A percentile compares a stretch with the other conserved stretches of the same genome.
phyloP scores from a whole-genome alignment of 2,329 filamentous ascomycete species.

The Periconia sp. region DNA sequence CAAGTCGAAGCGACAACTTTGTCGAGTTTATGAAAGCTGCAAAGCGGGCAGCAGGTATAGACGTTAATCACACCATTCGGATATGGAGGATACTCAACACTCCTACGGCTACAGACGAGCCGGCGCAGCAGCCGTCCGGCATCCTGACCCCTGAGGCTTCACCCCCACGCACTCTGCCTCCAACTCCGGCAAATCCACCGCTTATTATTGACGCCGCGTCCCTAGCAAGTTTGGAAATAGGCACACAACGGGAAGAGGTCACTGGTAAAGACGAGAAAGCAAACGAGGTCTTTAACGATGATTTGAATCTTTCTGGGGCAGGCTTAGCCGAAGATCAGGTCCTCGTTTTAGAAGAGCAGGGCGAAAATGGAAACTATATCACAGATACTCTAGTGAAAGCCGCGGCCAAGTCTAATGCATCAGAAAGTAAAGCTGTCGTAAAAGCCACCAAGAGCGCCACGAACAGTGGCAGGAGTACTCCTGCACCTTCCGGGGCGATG shows the following conservation, averaged over 20 bases:
- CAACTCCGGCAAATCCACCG: conserved; percentile 37
- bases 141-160: conserved; percentile 50
- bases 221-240: conserved; percentile 64
- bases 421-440: conserved; percentile 31
- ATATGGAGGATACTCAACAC: conserved; percentile 67
- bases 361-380: conserved; percentile 54
- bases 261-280: conserved; percentile 68
- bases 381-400: conserved; percentile 52
- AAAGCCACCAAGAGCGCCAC: conserved; percentile 40
- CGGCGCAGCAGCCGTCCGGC: conserved; percentile 31
- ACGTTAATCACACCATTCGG: conserved; percentile 71
- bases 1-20: conserved; percentile 69
- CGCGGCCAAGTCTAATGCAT: conserved; percentile 54
- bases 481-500: conserved; percentile 61
- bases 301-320: conserved; percentile 63
- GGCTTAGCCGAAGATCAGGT: conserved; percentile 72
- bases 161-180: conserved; percentile 20
- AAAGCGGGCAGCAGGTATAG: conserved; percentile 70
- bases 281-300: conserved; percentile 78
- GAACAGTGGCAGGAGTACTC: conserved; percentile 68
- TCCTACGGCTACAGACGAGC: conserved; percentile 40
- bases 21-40: conserved; percentile 74
- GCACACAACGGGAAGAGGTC: conserved; percentile 66
- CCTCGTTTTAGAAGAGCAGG: conserved; percentile 82
- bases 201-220: conserved; percentile 64